Percentiles rank a stretch among this genome's conserved stretches.
These are phyloP conservation scores for Leccinellum albellum DNA, from an alignment of 768 basidiomycete genomes.

Conservation along the genomic window DNA sequence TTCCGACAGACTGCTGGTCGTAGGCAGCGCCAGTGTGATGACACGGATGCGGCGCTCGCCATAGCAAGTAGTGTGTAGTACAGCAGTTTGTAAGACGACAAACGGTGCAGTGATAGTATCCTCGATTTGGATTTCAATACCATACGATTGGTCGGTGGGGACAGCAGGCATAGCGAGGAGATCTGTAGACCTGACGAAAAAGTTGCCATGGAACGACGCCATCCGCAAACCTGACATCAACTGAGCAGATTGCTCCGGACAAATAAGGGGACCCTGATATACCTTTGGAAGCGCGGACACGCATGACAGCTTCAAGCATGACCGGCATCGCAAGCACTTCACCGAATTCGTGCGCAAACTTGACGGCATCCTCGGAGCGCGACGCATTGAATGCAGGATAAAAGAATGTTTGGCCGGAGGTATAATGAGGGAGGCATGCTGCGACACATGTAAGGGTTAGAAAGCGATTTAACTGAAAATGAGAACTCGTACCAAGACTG, in stretches of 20 bases:
- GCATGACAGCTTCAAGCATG: conserved; percentile 95
- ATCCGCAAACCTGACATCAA: conserved; percentile 71
- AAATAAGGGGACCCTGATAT: conserved; percentile 5
- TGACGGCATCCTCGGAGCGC: conserved; percentile 92
- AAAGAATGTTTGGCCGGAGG: conserved; percentile 96
- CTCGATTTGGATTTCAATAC: conserved; percentile 93
- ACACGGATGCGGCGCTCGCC: conserved; percentile 93
- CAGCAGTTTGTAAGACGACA: conserved; percentile 92
- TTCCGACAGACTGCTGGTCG: conserved; percentile 84
- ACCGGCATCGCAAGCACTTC: conserved; percentile 90
- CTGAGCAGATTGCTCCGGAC: neutral
- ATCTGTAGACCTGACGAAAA: conserved; percentile 97
- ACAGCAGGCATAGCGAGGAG: conserved; percentile 94
- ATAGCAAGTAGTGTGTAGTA: conserved; percentile 91
- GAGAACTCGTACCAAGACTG: conserved; percentile 58
- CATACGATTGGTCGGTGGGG: conserved; percentile 94
- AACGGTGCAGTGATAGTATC: conserved; percentile 88
- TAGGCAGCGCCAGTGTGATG: conserved; percentile 82
- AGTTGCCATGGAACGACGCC: conserved; percentile 98
- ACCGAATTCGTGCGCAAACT: conserved; percentile 97
- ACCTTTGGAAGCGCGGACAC: conserved; percentile 97
- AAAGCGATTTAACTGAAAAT: neutral
- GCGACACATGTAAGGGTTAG: conserved; percentile 1
- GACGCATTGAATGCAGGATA: conserved; percentile 98
- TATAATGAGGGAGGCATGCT: conserved; percentile 95